These are phyloP conservation scores for Carallia brachiata DNA, from an alignment of 345 rosid species.

Conservation along the genomic window DNA sequence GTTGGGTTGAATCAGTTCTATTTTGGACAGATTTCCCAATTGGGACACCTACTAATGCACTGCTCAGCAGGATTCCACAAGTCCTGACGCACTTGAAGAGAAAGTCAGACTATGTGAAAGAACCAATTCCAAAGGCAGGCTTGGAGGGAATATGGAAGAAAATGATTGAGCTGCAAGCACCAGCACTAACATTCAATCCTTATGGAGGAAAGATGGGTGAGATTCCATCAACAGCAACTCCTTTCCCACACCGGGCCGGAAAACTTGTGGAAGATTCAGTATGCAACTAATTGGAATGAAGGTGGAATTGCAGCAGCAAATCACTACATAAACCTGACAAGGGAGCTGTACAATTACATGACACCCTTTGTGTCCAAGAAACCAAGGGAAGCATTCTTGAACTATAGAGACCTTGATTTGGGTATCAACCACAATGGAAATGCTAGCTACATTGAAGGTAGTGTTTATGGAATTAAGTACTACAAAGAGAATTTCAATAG, in stretches of 20 bases:
- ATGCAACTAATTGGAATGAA: constrained; percentile 10
- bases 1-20: constrained; percentile 16
- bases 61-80: constrained; percentile 18
- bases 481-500: constrained; percentile 13
- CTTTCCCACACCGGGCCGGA: constrained; percentile 18
- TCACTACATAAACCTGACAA: constrained; percentile 13
- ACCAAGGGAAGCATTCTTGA: constrained; percentile 12
- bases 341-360: constrained; percentile 9
- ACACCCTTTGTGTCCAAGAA: constrained; percentile 14
- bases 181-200: constrained; percentile 13
- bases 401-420: constrained; percentile 13
- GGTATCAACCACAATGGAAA: constrained; percentile 10
- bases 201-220: constrained; percentile 16
- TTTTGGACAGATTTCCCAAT: constrained; percentile 20
- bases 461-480: constrained; percentile 15
- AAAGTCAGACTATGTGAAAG: constrained; percentile 28
- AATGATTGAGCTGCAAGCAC: constrained; percentile 16
- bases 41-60: constrained; percentile 1
- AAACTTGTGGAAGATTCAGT: constrained; percentile 14
- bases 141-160: constrained; percentile 23
- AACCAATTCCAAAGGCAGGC: constrained; percentile 18
- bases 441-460: constrained; percentile 7
- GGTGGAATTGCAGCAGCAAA: constrained; percentile 4
- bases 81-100: constrained; percentile 8
- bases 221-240: constrained; percentile 5